These are phyloP conservation scores for Coemansia sp. DNA, from an alignment of 192 early-diverging fungal genomes.

Conservation along the genomic window DNA sequence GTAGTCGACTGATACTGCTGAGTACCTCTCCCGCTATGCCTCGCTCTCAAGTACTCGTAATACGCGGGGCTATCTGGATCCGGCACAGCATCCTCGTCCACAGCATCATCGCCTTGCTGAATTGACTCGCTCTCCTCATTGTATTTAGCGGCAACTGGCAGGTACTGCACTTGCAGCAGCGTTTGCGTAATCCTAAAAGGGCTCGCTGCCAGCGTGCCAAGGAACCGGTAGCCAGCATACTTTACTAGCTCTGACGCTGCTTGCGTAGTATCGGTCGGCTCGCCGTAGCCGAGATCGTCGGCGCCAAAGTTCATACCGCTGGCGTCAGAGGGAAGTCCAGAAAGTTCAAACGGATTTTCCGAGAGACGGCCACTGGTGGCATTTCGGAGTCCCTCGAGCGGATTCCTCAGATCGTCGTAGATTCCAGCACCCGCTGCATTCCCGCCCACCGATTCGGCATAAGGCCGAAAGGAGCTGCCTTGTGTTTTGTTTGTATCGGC, in stretches of 20 bases:
- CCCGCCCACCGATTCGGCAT: constrained; percentile 30
- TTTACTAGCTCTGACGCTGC: constrained; percentile 61
- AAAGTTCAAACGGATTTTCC: constrained; percentile 7
- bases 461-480: constrained; percentile 41
- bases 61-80: constrained; percentile 52
- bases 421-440: constrained; percentile 7
- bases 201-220: constrained; percentile 58
- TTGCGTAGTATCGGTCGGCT: constrained; percentile 38
- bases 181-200: constrained; percentile 71
- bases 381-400: constrained; percentile 32
- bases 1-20: constrained; percentile 11
- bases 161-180: constrained; percentile 74
- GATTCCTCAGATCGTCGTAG: constrained; percentile 39
- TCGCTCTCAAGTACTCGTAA: constrained; percentile 51
- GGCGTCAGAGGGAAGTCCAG: constrained; percentile 2
- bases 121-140: background rate
- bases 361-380: background rate
- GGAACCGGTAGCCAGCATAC: constrained; percentile 63
- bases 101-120: background rate
- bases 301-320: constrained; percentile 6
- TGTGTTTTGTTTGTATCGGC: constrained; percentile 10
- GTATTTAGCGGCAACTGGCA: constrained; percentile 47
- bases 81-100: constrained; percentile 17
- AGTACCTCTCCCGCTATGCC: constrained; percentile 24
- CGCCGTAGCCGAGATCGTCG: constrained; percentile 16